Evolutionary conservation across 2,329 filamentous ascomycete species (phyloP).

Genomic region (Huntiella moniliformis): DNA sequence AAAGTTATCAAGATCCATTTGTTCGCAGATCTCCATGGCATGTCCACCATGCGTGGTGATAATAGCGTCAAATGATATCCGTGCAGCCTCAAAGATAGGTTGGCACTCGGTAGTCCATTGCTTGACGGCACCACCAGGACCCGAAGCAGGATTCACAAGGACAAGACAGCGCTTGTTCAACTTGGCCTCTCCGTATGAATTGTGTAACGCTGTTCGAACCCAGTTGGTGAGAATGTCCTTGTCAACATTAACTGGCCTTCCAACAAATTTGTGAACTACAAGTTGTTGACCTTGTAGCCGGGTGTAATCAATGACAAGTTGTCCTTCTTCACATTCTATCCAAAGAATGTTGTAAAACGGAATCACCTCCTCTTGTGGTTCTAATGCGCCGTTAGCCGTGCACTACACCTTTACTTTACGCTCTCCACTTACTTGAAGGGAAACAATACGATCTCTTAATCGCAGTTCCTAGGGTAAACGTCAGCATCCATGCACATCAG

Average conservation of each 20-base stretch:
- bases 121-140: conserved; percentile 56
- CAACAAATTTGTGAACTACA: conserved; percentile 40
- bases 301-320: conserved; percentile 57
- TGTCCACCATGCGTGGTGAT: conserved; percentile 56
- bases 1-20: conserved; percentile 58
- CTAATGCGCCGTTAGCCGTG: conserved; percentile 1
- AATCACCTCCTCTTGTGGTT: conserved; percentile 2
- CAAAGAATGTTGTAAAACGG: conserved; percentile 57
- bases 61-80: conserved; percentile 56
- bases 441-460: conserved; percentile 7
- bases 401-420: background rate
- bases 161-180: conserved; percentile 65
- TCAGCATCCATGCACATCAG: background rate
- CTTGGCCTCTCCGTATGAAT: conserved; percentile 51
- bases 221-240: conserved; percentile 37
- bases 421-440: conserved; percentile 8
- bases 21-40: conserved; percentile 56
- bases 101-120: conserved; percentile 58
- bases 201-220: conserved; percentile 43
- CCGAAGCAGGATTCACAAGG: conserved; percentile 78
- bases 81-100: conserved; percentile 67
- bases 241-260: conserved; percentile 22
- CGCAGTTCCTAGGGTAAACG: conserved; percentile 2
- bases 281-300: conserved; percentile 37
- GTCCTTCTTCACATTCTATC: conserved; percentile 43